Conservation (phyloP, 805 yeast genomes). For the Metschnikowia hibisci region DNA sequence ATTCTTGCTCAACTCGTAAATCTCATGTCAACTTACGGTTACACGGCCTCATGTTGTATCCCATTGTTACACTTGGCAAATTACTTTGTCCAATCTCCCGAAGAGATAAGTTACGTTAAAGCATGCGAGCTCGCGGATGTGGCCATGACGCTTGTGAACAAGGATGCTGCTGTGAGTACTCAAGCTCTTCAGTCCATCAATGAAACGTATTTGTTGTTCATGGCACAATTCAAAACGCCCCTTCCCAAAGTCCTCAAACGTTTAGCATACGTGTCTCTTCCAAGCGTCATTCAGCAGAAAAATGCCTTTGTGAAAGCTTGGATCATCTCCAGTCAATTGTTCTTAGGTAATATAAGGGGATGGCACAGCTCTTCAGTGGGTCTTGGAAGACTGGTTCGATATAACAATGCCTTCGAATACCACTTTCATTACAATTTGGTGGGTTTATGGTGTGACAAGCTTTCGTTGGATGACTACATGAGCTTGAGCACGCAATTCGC, state of each 20-base stretch:
- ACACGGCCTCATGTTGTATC: slow-evolving; percentile 35
- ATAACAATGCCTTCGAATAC: slow-evolving; percentile 8
- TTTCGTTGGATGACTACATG: slow-evolving; percentile 9
- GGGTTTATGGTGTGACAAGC: slow-evolving; percentile 11
- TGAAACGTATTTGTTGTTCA: slow-evolving; percentile 37
- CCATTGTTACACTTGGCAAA: slow-evolving; percentile 41
- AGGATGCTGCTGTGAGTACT: slow-evolving; percentile 29
- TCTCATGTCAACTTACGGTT: slow-evolving; percentile 38
- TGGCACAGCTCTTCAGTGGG: slow-evolving; percentile 9
- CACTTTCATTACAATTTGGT: slow-evolving; percentile 1
- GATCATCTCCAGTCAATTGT: slow-evolving; percentile 8
- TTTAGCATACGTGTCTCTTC: slow-evolving; percentile 8
- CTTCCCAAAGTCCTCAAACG: slow-evolving; percentile 28
- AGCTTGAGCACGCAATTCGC: neutral
- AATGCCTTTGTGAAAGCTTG: slow-evolving; percentile 10
- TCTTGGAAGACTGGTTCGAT: slow-evolving; percentile 8
- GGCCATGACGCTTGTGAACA: slow-evolving; percentile 35
- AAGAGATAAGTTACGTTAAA: slow-evolving; percentile 27
- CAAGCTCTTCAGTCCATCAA: slow-evolving; percentile 37
- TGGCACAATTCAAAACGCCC: slow-evolving; percentile 44
- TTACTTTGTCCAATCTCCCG: slow-evolving; percentile 23
- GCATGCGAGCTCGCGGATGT: slow-evolving; percentile 41
- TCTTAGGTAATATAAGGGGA: slow-evolving; percentile 14
- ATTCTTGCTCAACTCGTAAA: slow-evolving; percentile 31
- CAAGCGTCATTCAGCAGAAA: slow-evolving; percentile 1